Base-by-base conservation (phyloP, 345 rosid species). In the Syzygium aqueum region DNA sequence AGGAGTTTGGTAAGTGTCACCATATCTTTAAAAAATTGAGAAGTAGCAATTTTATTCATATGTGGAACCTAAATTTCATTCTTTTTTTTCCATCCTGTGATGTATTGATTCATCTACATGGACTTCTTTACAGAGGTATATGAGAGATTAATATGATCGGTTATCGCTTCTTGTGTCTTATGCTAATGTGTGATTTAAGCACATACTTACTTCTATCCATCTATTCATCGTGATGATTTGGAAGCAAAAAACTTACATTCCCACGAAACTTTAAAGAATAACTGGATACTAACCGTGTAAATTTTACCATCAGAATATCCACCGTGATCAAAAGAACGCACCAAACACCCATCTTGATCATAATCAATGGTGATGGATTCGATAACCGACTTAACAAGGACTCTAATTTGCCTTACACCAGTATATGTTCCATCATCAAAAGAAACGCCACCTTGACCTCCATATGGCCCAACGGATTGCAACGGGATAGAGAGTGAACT, bases 311-410 rank as follows among this genome's bases (percentile, higher is more conserved):
- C 51, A 22, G 49, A 49, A 73, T 43, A 43, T 21, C 73, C 87
- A 52, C 85, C 87, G 11, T 86, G 77, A 43, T 53, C 27, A 14
- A 12, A 9, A 10, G 87, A 51, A 77, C 87, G 85, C 10, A 77
- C 63, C 61, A 86, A 51, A 67, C 87, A 77, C 51, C 87, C 84
- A 15, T 77, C 33, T 77, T 86, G 87, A 59, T 86, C 87, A 73
- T 86, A 86, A 43, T 86, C 57, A 19, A 77, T 53, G 12, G 51
- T 77, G 87, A 86, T 51, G 46, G 87, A 86, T 53, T 77, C 67
- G 27, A 86, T 46, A 11, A 53, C 43, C 4, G 52, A 33, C 27
- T 17, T 43, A 11, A 53, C 87, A 7, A 21, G n/a, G 52, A 86
- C 40, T 8, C 14, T 52, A 49, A 86, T 56, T 80, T 87, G 73